Evolutionary conservation across 139 green algal genomes (phyloP).

Genomic region (Chlamydomonas incerta): DNA sequence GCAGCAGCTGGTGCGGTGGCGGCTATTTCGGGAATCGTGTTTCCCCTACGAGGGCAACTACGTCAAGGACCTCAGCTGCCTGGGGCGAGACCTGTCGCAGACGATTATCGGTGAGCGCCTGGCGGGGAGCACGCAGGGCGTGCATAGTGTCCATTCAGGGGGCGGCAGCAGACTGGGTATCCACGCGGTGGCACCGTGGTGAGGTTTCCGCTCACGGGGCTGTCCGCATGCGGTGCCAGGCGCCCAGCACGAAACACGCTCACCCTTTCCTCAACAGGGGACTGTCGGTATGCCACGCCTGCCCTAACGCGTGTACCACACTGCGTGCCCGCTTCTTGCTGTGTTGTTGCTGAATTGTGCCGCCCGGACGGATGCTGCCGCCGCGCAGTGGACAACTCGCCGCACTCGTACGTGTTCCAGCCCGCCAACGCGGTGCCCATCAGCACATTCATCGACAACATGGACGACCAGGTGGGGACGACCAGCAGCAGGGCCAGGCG

Average conservation of each 20-base stretch:
- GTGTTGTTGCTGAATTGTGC: no score
- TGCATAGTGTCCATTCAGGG: not conserved
- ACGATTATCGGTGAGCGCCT: slow-evolving; percentile 83
- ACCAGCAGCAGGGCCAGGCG: no score
- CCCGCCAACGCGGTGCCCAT: slow-evolving; percentile 96
- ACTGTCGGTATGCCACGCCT: no score
- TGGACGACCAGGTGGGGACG: slow-evolving; percentile 78
- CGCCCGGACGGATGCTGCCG: no score
- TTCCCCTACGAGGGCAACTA: slow-evolving; percentile 85
- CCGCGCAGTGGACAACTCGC: slow-evolving; percentile 93
- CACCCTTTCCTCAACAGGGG: no score
- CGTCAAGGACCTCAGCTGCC: slow-evolving; percentile 83
- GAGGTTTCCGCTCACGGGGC: no score
- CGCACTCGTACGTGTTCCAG: slow-evolving; percentile 97
- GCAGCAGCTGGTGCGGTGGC: slow-evolving; percentile 79
- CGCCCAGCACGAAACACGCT: no score
- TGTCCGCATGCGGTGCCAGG: no score
- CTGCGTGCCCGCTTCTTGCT: no score
- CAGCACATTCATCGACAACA: slow-evolving; percentile 92
- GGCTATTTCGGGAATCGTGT: slow-evolving; percentile 96
- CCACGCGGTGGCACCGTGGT: not conserved
- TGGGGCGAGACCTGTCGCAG: slow-evolving; percentile 84
- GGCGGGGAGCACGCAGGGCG: no score
- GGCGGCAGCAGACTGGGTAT: not conserved
- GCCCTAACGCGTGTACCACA: no score